Evolutionary conservation across 306 rosid species (phyloP).

Genomic region (Phaseolus lunatus): DNA sequence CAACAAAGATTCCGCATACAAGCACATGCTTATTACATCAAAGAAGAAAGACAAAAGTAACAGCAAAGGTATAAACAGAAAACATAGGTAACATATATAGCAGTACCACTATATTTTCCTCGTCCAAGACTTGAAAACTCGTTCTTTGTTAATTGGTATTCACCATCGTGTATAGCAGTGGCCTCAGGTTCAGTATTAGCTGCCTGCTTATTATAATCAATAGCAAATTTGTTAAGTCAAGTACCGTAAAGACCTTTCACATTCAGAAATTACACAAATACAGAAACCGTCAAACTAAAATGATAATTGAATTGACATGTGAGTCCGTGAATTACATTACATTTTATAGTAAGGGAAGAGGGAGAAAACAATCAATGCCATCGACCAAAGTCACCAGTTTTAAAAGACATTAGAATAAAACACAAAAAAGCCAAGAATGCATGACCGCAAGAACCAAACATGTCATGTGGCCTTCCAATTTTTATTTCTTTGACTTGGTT

Average conservation of each 20-base stretch:
- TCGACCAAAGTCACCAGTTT: conserved; percentile 35
- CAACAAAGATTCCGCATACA: conserved; percentile 22
- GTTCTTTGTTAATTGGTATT: conserved; percentile 80
- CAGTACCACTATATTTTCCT: conserved; percentile 88
- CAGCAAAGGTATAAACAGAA: conserved; percentile 29
- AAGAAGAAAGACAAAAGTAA: conserved; percentile 31
- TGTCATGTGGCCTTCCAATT: conserved; percentile 37
- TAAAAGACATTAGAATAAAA: conserved; percentile 1
- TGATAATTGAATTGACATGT: conserved; percentile 10
- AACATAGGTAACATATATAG: conserved; percentile 33
- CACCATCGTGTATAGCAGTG: conserved; percentile 72
- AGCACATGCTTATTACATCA: conserved; percentile 34
- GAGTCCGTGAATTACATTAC: conserved; percentile 10
- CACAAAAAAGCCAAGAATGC: conserved; percentile 32
- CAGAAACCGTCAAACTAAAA: conserved; percentile 28
- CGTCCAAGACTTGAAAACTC: conserved; percentile 78
- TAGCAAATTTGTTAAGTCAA: conserved; percentile 28
- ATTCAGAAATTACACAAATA: conserved; percentile 13
- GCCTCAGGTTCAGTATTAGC: conserved; percentile 87
- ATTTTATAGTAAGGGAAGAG: not conserved
- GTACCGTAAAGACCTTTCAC: conserved; percentile 3
- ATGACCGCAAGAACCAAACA: conserved; percentile 43
- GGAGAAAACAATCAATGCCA: conserved; percentile 23
- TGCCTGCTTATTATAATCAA: conserved; percentile 66
- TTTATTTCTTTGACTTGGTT: not conserved